Evolutionary conservation across 129 eudicot species (phyloP).

Genomic region (Sambucus nigra): DNA sequence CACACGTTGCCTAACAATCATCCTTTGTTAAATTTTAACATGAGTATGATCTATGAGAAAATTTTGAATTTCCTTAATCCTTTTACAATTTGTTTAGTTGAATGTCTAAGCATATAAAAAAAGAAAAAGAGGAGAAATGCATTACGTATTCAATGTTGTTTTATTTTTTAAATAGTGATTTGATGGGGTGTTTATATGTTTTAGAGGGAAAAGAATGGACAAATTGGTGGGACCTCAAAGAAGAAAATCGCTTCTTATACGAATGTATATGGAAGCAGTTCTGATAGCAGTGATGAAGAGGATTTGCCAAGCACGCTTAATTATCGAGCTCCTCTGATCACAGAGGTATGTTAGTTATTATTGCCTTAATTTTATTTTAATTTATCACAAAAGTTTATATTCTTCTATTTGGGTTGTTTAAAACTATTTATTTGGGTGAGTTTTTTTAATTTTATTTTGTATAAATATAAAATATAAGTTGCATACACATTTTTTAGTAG

Average conservation of each 20-base stretch:
- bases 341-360: conserved; percentile 44
- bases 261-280: conserved; percentile 51
- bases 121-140: too few relatives aligned
- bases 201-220: conserved; percentile 56
- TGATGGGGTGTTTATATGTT: background rate
- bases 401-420: background rate
- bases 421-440: too few relatives aligned
- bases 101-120: too few relatives aligned
- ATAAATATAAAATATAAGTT: too few relatives aligned
- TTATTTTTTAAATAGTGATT: background rate
- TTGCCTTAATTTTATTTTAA: background rate
- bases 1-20: background rate
- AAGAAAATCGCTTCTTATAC: conserved; percentile 39
- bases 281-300: conserved; percentile 86
- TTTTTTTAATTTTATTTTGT: too few relatives aligned
- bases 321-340: conserved; percentile 68
- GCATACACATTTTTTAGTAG: too few relatives aligned
- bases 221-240: conserved; percentile 57
- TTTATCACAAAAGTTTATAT: background rate
- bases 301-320: conserved; percentile 64
- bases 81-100: too few relatives aligned
- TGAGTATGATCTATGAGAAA: too few relatives aligned
- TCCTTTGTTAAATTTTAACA: background rate
- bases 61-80: too few relatives aligned
- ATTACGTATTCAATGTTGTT: background rate